Evolutionary conservation across 176 grass and related monocot species (phyloP), one percentile per base, ranked within the genome.

Genomic region (Triticum timopheevii): DNA sequence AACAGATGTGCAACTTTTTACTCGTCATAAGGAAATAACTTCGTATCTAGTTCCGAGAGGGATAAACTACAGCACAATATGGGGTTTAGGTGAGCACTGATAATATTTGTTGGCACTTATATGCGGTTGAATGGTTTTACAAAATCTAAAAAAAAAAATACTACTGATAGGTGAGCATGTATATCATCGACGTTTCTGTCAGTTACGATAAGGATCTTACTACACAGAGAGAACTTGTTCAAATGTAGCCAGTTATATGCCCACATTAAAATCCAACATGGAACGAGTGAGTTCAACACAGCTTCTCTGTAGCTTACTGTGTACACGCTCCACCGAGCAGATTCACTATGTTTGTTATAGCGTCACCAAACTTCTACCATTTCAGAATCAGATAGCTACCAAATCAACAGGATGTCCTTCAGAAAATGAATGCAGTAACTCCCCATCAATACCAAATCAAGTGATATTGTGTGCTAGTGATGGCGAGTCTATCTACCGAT

Each of bases 371-470:
- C 3, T 87, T 79, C 69, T 58, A 73, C 25, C 65, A 17, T 73
- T 35, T 73, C 16, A 45, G 30, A 9, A 23, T 80, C 20, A 61
- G 73, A 25, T 68, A 38, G 36, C 22, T 77, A 80, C 70, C 39
- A 62, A 61, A 80, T 59, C 40, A 58, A 58, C 35, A 17, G 1
- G 35, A 1, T 10, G 62, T 52, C n/a, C 69, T 80, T 34, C 22
- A 20, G 6, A 83, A 34, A 86, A 59, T 81, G 28, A n/a, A 45
- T 31, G 31, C 50, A 84, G 44, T 73, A 78, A 50, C 86, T 79
- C 52, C 70, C 65, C 69, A 80, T 81, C 61, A 80, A 63, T 75
- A 68, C 62, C 23, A 64, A 81, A 87, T 84, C 69, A 76, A 77
- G 84, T 45, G 87, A 73, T 30, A 56, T 22, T 17, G 49, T 81